A percentile compares a stretch with the other conserved stretches of the same genome.
Evolutionary conservation across 352 stramenopile genomes (phyloP).

Genomic region (Phytopythium chamaehyphon): DNA sequence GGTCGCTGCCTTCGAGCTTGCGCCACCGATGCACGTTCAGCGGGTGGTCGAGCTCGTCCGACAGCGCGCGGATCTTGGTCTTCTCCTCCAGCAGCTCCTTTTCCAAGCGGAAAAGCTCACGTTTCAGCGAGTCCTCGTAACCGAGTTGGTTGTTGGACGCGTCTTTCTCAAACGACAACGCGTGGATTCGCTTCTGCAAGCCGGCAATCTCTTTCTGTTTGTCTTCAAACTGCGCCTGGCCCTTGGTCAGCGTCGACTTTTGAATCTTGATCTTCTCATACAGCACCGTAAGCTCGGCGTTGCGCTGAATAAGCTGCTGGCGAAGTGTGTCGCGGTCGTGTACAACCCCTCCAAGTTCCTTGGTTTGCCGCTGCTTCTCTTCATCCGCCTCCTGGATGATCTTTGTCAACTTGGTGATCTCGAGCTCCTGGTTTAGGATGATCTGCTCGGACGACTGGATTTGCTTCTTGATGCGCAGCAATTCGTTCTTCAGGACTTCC

Average conservation of each 20-base stretch:
- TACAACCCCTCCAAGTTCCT: conserved; percentile 82
- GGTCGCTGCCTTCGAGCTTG: conserved; percentile 86
- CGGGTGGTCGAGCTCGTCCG: conserved; percentile 87
- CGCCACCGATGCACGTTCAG: conserved; percentile 92
- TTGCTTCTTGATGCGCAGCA: conserved; percentile 90
- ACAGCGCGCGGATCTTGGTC: conserved; percentile 85
- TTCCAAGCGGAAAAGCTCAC: conserved; percentile 60
- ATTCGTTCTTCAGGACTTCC: conserved; percentile 86
- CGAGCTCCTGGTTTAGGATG: conserved; percentile 82
- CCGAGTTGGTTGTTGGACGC: conserved; percentile 63
- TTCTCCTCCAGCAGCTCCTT: conserved; percentile 79
- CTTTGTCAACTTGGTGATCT: conserved; percentile 72
- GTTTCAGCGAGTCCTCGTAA: conserved; percentile 53
- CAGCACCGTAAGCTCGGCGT: conserved; percentile 78
- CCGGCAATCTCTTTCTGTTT: conserved; percentile 48
- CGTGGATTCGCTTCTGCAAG: conserved; percentile 56
- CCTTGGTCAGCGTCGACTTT: conserved; percentile 78
- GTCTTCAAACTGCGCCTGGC: conserved; percentile 71
- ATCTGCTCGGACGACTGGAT: conserved; percentile 88
- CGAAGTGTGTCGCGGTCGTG: conserved; percentile 84
- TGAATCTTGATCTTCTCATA: conserved; percentile 94
- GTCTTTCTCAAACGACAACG: conserved; percentile 48
- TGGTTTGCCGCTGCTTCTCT: conserved; percentile 82
- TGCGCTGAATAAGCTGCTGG: conserved; percentile 85
- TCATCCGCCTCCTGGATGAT: conserved; percentile 92